Percentiles rank a stretch among this genome's conserved stretches.
phyloP scores from a whole-genome alignment of 1,284 basidiomycete species.

The Trichosporon sp. region DNA sequence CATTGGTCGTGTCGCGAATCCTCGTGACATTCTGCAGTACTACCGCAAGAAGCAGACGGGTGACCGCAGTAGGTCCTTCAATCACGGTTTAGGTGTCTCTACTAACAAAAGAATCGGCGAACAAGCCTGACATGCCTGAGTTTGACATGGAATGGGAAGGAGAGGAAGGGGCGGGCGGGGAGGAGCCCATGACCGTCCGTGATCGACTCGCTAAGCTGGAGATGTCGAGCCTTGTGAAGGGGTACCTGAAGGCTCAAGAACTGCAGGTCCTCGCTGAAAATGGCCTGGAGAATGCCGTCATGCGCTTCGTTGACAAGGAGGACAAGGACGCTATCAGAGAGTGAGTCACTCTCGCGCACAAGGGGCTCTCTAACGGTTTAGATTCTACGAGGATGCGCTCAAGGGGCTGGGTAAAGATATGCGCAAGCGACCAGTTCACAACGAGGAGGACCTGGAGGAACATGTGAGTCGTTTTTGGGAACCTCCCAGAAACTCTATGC shows the following conservation, averaged over 20 bases:
- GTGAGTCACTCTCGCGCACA: constrained; percentile 50
- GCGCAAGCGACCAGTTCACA: constrained; percentile 11
- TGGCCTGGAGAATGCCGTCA: constrained; percentile 85
- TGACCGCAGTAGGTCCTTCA: constrained; percentile 35
- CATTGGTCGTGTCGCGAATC: constrained; percentile 85
- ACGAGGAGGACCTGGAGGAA: constrained; percentile 16
- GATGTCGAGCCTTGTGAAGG: constrained; percentile 64
- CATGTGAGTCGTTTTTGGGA: constrained; percentile 7
- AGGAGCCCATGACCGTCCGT: constrained; percentile 51
- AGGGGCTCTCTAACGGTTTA: constrained; percentile 35
- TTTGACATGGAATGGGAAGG: constrained; percentile 58
- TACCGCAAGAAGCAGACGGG: constrained; percentile 70
- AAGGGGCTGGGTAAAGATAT: constrained; percentile 54
- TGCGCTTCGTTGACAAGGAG: constrained; percentile 91
- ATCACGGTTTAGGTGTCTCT: not conserved
- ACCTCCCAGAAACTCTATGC: not conserved
- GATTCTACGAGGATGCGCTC: constrained; percentile 65
- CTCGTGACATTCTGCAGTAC: constrained; percentile 85
- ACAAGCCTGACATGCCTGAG: constrained; percentile 36
- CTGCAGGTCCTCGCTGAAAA: constrained; percentile 77
- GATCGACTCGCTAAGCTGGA: constrained; percentile 48
- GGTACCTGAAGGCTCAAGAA: constrained; percentile 84
- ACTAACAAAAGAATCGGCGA: constrained; percentile 34
- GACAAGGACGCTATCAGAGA: constrained; percentile 82
- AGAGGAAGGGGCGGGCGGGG: constrained; percentile 61